Conservation (phyloP, 805 yeast species). For the Candida railenensis region DNA sequence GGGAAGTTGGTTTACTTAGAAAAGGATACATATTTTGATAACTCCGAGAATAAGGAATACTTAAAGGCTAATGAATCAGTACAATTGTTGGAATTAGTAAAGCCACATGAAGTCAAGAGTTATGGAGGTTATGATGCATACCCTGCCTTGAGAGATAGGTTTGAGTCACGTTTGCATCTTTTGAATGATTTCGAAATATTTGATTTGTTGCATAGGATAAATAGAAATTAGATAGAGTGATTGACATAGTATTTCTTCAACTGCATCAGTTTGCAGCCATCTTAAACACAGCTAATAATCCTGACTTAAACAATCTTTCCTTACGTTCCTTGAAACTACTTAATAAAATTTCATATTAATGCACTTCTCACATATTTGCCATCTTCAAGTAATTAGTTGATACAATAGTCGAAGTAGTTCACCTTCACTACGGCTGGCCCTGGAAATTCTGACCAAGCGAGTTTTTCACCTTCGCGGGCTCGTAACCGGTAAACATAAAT, state of each 20-base stretch:
- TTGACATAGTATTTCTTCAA: no score
- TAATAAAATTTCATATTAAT: no score
- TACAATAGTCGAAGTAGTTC: no score
- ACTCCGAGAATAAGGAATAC: background rate
- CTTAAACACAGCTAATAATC: no score
- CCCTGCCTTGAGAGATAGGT: constrained; percentile 5
- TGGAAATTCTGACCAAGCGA: no score
- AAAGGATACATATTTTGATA: background rate
- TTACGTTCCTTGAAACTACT: no score
- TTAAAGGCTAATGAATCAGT: constrained; percentile 1
- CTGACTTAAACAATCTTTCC: no score
- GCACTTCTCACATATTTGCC: no score
- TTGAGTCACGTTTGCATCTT: background rate
- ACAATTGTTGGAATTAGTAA: background rate
- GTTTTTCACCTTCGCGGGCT: background rate
- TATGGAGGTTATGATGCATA: constrained; percentile 2
- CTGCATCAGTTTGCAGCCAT: no score
- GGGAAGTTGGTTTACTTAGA: background rate
- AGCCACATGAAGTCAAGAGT: background rate
- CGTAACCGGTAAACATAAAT: background rate
- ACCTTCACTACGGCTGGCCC: no score
- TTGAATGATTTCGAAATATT: constrained; percentile 5
- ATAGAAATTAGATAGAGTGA: no score
- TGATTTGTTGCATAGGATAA: constrained; percentile 4
- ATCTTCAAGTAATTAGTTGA: no score